Base-by-base conservation (phyloP, 2,329 filamentous ascomycete species). In the Bretziella fagacearum region DNA sequence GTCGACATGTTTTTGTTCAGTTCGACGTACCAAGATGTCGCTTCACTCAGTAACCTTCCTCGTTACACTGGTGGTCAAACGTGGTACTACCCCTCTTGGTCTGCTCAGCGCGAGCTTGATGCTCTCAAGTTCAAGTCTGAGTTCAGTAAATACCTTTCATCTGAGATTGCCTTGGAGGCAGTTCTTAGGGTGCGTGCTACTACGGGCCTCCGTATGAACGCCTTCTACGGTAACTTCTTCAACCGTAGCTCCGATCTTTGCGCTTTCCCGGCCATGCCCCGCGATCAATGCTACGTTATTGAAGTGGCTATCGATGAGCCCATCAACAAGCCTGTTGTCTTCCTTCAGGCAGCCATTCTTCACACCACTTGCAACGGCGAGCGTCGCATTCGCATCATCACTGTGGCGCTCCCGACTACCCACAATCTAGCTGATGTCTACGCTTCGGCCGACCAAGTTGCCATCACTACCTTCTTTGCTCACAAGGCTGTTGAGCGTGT, bases 211-310 rank as follows among this genome's bases (percentile, higher is more conserved):
- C 79, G 91, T 46, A 96, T 96, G 83, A 94, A 80, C 66, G 87
- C 89, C 2, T 98, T 98, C 65, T 98, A 96, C 63, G 91, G 91
- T 55, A 98, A 98, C 67, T 98, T 98, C 65, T 98, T 98, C 72
- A 98, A 96, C 68, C 77, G 91, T 55, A 94, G 85, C 60, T 95
- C 87, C 13, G 91, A 98, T 65, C 76, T 98, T 26, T 96, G 91
- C 61, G 91, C 91, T 10, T 98, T 98, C 71, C 91, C 91, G 1
- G 87, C 91, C 0, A 96, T 98, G 69, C 91, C 91, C 26, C 81
- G 91, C 59, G 91, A 98, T 58, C 91, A 98, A 62, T 86, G 84
- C 53, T 96, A 96, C 59, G 91, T 96, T 36, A 89, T 98, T 17
- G 91, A 98, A 63, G 93, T 98, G 47, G 87, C 91, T 11, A 96